Conservation (phyloP, 2,329 filamentous ascomycete species). For the Penicillium sp. region DNA sequence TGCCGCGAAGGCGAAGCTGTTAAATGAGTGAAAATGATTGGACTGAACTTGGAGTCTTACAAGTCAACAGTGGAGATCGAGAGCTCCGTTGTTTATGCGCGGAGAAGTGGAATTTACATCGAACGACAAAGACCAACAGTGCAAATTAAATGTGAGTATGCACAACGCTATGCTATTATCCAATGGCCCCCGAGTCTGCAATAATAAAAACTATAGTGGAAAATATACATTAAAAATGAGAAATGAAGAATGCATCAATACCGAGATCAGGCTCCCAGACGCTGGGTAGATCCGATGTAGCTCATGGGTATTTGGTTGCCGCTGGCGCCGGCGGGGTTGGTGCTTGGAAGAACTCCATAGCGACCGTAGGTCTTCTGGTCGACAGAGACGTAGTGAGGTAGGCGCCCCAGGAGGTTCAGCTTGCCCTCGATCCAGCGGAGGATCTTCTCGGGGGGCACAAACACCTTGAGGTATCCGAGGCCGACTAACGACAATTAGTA, state of each 20-base stretch:
- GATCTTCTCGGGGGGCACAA: slow-evolving; percentile 84
- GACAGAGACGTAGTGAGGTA: slow-evolving; percentile 90
- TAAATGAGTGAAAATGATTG: slow-evolving; percentile 8
- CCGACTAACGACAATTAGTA: slow-evolving; percentile 56
- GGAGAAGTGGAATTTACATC: slow-evolving; percentile 32
- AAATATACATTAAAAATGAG: slow-evolving; percentile 35
- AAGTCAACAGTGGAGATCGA: slow-evolving; percentile 13
- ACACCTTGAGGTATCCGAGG: slow-evolving; percentile 81
- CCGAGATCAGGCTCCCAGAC: slow-evolving; percentile 62
- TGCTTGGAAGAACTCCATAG: slow-evolving; percentile 79
- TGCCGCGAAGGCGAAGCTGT: slow-evolving; percentile 14
- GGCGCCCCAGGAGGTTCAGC: slow-evolving; percentile 74
- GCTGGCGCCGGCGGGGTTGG: slow-evolving; percentile 29
- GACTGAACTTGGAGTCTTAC: slow-evolving; percentile 4
- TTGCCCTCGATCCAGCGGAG: slow-evolving; percentile 86
- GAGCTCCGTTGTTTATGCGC: slow-evolving; percentile 19
- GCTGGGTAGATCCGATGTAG: slow-evolving; percentile 61
- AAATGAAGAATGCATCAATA: slow-evolving; percentile 4
- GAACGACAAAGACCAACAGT: slow-evolving; percentile 29
- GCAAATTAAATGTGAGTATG: slow-evolving; percentile 25
- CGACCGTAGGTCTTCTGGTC: slow-evolving; percentile 95
- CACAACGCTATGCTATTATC: slow-evolving; percentile 23
- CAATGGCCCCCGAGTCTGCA: slow-evolving; percentile 4
- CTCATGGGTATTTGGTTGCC: slow-evolving; percentile 50
- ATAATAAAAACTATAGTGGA: slow-evolving; percentile 17